phyloP scores from a whole-genome alignment of 78 protist genomes.

The Protostelium mycophagum region DNA sequence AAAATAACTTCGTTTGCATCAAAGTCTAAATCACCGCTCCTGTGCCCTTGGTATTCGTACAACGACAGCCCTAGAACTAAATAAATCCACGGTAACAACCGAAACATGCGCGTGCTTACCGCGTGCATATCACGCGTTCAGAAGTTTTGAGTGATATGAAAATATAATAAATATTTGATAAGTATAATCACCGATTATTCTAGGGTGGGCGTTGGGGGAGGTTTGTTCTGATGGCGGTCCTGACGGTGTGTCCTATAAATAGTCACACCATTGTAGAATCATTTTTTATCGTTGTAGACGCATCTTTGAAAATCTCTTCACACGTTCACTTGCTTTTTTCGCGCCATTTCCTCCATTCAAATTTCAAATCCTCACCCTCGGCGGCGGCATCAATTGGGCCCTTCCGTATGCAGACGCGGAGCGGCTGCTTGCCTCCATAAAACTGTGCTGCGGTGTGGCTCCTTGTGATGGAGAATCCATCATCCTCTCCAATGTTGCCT shows the following conservation, averaged over 20 bases:
- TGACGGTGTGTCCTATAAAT: not conserved
- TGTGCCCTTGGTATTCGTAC: not conserved
- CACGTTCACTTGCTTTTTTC: not conserved
- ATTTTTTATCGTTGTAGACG: too few species aligned
- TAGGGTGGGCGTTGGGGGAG: too few species aligned
- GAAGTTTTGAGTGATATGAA: too few species aligned
- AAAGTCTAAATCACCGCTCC: not conserved
- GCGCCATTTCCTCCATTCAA: not conserved
- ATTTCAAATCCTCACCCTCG: not conserved
- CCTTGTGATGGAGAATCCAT: not conserved
- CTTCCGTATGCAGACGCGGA: not conserved
- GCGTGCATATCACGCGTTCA: too few species aligned
- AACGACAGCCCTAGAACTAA: not conserved
- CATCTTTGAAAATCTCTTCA: too few species aligned
- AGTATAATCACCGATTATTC: too few species aligned
- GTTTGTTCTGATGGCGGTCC: not conserved
- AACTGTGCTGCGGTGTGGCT: too few species aligned
- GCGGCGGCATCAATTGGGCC: not conserved
- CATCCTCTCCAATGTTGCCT: not conserved
- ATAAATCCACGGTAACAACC: too few species aligned
- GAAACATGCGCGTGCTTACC: too few species aligned
- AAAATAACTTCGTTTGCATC: not conserved
- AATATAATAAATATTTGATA: too few species aligned
- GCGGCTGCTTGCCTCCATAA: too few species aligned
- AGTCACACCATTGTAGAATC: too few species aligned